Conservation (phyloP, 2,329 filamentous ascomycete species). For the Hypomyces rosellus region DNA sequence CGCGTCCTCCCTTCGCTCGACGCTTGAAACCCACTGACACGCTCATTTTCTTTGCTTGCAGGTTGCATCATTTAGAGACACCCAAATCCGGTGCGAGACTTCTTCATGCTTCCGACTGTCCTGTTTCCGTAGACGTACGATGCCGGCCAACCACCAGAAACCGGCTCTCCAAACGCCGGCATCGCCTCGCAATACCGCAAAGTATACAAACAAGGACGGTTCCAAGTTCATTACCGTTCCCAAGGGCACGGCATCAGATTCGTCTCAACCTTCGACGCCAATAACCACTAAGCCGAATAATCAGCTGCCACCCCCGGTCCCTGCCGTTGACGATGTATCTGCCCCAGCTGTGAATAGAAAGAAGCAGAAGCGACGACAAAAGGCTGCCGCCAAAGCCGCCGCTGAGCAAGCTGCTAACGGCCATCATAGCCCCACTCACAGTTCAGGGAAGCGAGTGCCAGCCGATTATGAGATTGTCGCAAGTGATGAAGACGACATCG, state of each 20-base stretch:
- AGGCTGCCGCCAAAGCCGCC: conserved; percentile 66
- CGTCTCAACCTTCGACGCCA: conserved; percentile 47
- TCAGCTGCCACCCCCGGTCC: conserved; percentile 23
- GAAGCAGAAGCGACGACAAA: conserved; percentile 89
- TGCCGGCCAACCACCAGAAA: conserved; percentile 49
- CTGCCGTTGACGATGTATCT: conserved; percentile 22
- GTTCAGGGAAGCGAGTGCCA: conserved; percentile 19
- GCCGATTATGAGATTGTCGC: conserved; percentile 45
- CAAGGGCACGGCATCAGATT: conserved; percentile 47
- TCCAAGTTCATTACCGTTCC: conserved; percentile 63
- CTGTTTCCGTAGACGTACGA: conserved; percentile 31
- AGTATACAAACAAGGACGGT: conserved; percentile 62
- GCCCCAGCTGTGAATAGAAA: conserved; percentile 70
- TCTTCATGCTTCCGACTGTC: conserved; percentile 34
- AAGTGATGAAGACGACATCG: conserved; percentile 49
- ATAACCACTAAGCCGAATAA: conserved; percentile 34
- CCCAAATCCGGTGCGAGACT: conserved; percentile 18
- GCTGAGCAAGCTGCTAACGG: conserved; percentile 37
- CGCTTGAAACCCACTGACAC: conserved; percentile 6
- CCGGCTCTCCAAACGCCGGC: conserved; percentile 42
- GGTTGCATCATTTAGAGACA: conserved; percentile 9
- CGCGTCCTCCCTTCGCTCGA: background rate
- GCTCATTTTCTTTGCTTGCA: conserved; percentile 2
- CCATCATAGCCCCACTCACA: conserved; percentile 30
- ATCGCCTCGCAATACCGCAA: conserved; percentile 50